These are phyloP conservation scores for Spencermartinsiella europaea DNA, from an alignment of 805 yeast genomes.

Conservation along the genomic window DNA sequence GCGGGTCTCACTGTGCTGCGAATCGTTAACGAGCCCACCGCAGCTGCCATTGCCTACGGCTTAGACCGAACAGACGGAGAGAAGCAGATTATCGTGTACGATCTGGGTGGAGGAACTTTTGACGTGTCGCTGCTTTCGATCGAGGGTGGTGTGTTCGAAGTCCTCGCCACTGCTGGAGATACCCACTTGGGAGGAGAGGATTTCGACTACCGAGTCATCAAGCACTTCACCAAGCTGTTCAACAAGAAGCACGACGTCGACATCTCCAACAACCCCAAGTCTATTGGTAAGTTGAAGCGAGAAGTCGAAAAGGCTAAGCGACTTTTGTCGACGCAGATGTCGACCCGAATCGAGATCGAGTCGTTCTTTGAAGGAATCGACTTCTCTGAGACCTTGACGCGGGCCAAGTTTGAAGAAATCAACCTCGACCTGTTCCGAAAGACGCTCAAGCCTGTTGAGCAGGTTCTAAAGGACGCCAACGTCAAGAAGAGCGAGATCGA, in stretches of 20 bases:
- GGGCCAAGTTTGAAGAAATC: constrained; percentile 97
- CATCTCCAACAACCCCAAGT: constrained; percentile 72
- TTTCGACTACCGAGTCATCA: constrained; percentile 83
- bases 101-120: constrained; percentile 97
- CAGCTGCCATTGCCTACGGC: constrained; percentile 97
- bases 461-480: constrained; percentile 90
- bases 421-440: constrained; percentile 89
- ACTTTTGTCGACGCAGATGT: constrained; percentile 89
- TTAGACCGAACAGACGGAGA: constrained; percentile 65
- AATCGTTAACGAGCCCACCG: constrained; percentile 92
- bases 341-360: constrained; percentile 94
- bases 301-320: constrained; percentile 99
- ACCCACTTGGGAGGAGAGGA: constrained; percentile 98
- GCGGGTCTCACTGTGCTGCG: constrained; percentile 86
- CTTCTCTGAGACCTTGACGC: constrained; percentile 89
- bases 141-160: constrained; percentile 90
- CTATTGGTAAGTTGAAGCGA: constrained; percentile 89
- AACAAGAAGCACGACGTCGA: constrained; percentile 91
- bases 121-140: constrained; percentile 85
- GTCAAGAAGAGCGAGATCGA: constrained; percentile 80
- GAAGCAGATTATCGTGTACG: constrained; percentile 87
- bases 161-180: constrained; percentile 91
- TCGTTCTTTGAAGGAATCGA: constrained; percentile 92
- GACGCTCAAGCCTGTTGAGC: constrained; percentile 94
- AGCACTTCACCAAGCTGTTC: constrained; percentile 76